Conservation (phyloP, 495 filamentous ascomycete genomes). For the Emericellopsis terricola region DNA sequence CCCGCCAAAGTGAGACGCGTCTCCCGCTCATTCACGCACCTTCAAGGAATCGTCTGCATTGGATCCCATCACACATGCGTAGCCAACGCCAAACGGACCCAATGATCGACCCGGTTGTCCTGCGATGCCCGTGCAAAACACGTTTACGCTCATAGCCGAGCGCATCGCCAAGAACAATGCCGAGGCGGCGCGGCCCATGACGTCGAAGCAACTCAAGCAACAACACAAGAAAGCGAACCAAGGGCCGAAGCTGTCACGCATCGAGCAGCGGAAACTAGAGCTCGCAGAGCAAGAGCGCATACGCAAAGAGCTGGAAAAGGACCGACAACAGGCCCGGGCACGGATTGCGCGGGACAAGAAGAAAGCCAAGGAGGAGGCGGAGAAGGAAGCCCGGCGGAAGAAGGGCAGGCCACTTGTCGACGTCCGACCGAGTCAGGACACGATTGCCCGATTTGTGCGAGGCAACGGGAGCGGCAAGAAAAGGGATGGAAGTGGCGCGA, state of each 20-base stretch:
- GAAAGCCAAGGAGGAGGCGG: conserved; percentile 18
- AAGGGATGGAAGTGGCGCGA: conserved; percentile 3
- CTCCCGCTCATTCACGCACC: too few species aligned
- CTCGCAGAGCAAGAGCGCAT: conserved; percentile 25
- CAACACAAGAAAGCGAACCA: conserved; percentile 14
- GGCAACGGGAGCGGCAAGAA: conserved; percentile 11
- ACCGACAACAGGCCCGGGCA: conserved; percentile 17
- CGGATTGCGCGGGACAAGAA: conserved; percentile 22
- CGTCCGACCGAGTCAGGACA: conserved; percentile 24
- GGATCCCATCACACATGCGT: too few species aligned
- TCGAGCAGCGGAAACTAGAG: conserved; percentile 20
- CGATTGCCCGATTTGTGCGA: conserved; percentile 22
- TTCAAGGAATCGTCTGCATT: too few species aligned
- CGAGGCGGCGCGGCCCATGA: conserved; percentile 19
- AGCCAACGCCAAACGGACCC: too few species aligned
- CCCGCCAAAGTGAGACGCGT: too few species aligned
- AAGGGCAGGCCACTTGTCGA: conserved; percentile 21
- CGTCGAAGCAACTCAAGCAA: conserved; percentile 24
- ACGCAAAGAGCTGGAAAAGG: conserved; percentile 24
- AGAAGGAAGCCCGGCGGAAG: conserved; percentile 16
- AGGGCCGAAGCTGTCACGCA: conserved; percentile 18
- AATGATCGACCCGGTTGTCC: too few species aligned
- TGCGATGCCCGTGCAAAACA: conserved; percentile 10
- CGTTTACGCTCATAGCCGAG: conserved; percentile 15
- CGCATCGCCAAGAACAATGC: conserved; percentile 2